These are phyloP conservation scores for Geotrichum cucujoidarum DNA, from an alignment of 1,139 yeast species.

Conservation along the genomic window DNA sequence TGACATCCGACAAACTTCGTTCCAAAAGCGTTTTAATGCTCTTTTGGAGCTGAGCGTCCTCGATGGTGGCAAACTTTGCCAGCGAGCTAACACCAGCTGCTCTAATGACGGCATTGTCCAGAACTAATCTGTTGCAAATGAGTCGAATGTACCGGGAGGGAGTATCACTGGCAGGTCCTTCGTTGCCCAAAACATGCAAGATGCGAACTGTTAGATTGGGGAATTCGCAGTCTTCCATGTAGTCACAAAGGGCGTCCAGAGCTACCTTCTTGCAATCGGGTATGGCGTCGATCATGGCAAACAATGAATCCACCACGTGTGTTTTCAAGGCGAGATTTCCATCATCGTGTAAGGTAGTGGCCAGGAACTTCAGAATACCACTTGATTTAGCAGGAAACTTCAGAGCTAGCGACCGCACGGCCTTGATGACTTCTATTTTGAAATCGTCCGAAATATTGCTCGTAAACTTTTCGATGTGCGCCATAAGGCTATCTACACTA, in stretches of 20 bases:
- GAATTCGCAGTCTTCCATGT: slow-evolving; percentile 96
- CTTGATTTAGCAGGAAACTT: slow-evolving; percentile 91
- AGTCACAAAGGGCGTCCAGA: slow-evolving; percentile 85
- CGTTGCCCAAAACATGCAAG: slow-evolving; percentile 84
- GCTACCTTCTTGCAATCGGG: slow-evolving; percentile 82
- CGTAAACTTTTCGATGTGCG: slow-evolving; percentile 83
- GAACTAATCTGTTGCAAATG: slow-evolving; percentile 91
- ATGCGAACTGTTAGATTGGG: slow-evolving; percentile 89
- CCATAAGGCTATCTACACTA: slow-evolving; percentile 81
- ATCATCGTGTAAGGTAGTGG: slow-evolving; percentile 83
- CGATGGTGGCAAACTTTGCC: slow-evolving; percentile 81
- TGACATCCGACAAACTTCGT: slow-evolving; percentile 82
- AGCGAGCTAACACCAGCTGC: slow-evolving; percentile 93
- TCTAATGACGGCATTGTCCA: slow-evolving; percentile 90
- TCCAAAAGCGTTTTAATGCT: slow-evolving; percentile 71
- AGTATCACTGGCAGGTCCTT: slow-evolving; percentile 81
- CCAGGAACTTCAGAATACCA: slow-evolving; percentile 72
- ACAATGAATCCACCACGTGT: slow-evolving; percentile 83
- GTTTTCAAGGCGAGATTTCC: slow-evolving; percentile 81
- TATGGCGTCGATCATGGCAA: slow-evolving; percentile 81
- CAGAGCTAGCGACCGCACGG: slow-evolving; percentile 83
- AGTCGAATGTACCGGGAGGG: slow-evolving; percentile 93
- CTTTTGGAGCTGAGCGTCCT: slow-evolving; percentile 60
- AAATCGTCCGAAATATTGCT: slow-evolving; percentile 94
- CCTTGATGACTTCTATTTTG: slow-evolving; percentile 89